Base-by-base conservation (phyloP, 2,329 filamentous ascomycete species). In the Beauveria caledonica region DNA sequence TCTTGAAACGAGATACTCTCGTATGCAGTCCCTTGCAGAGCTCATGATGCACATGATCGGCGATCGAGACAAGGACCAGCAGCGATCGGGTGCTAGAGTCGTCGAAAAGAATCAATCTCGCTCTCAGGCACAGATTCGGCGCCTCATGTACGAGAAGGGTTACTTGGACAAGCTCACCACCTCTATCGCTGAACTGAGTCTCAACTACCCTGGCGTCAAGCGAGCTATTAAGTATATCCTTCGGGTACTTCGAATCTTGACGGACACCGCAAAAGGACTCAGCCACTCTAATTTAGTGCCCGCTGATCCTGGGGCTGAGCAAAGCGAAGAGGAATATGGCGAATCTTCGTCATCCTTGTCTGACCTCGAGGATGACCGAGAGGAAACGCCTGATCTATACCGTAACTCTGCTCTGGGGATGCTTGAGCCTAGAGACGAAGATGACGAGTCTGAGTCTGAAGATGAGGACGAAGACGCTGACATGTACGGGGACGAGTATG, bases 121-220 rank as follows among this genome's bases (percentile, higher is more conserved):
- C 48, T 92, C 92, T 8, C 88, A 92, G 64, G 86, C 88, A 67
- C 92, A 96, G 69, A 83, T 99, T 66, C 88, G 90, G 39, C 90
- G 92, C 66, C 86, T 97, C 62, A 99, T 99, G 94, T 97, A 96
- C 68, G 94, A 99, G 75, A 99, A 97, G 77, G 92, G 95, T 60
- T 96, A 94, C 71, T 87, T 97, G 63, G 84, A 89, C 25, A 89
- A 93, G 52, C 77, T 99, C 62, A 97, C 94, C 2, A 85, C 87
- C 13, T 96, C 95, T 1, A 92, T 99, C 67, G 91, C 94, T 19
- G 95, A 99, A 68, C 88, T 99, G 62, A 94, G 97, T 71, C 83
- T 99, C 63, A 96, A 95, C 66, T 97, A 95, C 73, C 92, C 93
- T 0, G 88, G 90, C 27, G 90, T 95, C 17, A 96, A 96, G 77